Evolutionary conservation across 495 filamentous ascomycete species (phyloP), one percentile per base, ranked within the genome.

Genomic region (Cercophora sp.): DNA sequence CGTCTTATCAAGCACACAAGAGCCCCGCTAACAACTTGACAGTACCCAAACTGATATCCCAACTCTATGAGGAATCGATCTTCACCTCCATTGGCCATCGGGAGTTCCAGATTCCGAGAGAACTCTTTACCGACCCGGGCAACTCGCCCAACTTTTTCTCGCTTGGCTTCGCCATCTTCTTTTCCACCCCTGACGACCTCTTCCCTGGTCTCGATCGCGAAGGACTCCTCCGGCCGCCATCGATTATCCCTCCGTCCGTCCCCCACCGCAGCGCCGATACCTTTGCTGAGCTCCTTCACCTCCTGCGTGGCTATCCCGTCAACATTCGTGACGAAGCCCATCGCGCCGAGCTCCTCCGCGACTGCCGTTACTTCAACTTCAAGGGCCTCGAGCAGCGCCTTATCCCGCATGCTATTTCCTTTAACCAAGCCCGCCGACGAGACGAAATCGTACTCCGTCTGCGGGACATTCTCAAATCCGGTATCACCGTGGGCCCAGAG

Each of bases 121-220:
- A 96, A 58, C 78, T 95, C 52, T 95, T 98, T 70, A 85, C 82
- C 9, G 74, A 76, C 20, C 88, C 87, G 9, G 92, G 93, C 4
- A 89, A 98, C 67, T 84, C 83, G 24, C 91, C 90, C 5, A 98
- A 98, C 69, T 98, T 91, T 79, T 98, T 98, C 74, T 84, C 89
- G 5, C 80, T 98, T 5, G 92, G 92, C 45, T 96, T 96, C 63
- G 85, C 85, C 9, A 82, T 90, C 62, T 95, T 95, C 75, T 94
- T 96, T 70, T 81, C 83, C 22, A 82, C 82, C 1, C 88, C 87
- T 2, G 71, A 80, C 20, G 85, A 95, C 58, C 78, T 90, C 36
- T 96, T 96, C 60, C 92, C 92, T 0, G 93, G 93, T 2, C 79
- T 96, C 1, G 80, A 90, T 41, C 80, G 86, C 15, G 78, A 82